A percentile compares a stretch with the other conserved stretches of the same genome.
These are phyloP conservation scores for Cubamyces lactineus DNA, from an alignment of 768 basidiomycete species.

Conservation along the genomic window DNA sequence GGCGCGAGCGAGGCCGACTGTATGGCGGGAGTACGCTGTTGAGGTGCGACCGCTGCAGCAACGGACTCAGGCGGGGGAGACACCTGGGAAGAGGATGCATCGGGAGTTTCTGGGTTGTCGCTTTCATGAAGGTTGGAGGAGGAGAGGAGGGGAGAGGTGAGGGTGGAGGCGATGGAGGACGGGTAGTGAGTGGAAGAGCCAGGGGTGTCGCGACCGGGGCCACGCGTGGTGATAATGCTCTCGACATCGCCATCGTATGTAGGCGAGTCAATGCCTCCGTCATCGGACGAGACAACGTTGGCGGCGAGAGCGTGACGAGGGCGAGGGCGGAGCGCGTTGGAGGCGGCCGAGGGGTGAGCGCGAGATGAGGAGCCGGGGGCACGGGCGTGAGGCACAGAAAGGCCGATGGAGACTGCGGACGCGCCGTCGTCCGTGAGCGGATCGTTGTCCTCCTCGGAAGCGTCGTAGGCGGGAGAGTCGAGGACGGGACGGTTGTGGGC, in stretches of 20 bases:
- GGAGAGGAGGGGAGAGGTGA: slow-evolving; percentile 21
- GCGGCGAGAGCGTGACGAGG: slow-evolving; percentile 29
- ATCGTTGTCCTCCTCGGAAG: slow-evolving; percentile 89
- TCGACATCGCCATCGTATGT: slow-evolving; percentile 93
- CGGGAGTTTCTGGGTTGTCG: slow-evolving; percentile 18
- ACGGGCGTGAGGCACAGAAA: slow-evolving; percentile 26
- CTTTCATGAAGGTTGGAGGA: slow-evolving; percentile 17
- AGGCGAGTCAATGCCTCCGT: slow-evolving; percentile 81
- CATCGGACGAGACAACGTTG: slow-evolving; percentile 59
- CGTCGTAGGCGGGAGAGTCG: slow-evolving; percentile 39
- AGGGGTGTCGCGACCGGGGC: slow-evolving; percentile 34
- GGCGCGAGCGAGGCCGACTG: slow-evolving; percentile 22
- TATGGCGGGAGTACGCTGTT: slow-evolving; percentile 9
- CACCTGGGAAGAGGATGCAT: slow-evolving; percentile 13
- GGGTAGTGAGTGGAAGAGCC: slow-evolving; percentile 25
- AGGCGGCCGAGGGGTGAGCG: slow-evolving; percentile 3
- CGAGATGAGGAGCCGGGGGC: slow-evolving; percentile 31
- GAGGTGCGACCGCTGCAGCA: neutral
- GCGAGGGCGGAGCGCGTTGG: slow-evolving; percentile 14
- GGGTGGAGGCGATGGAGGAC: slow-evolving; percentile 28
- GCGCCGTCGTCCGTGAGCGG: slow-evolving; percentile 75
- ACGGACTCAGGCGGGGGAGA: neutral
- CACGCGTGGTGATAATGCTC: slow-evolving; percentile 66
- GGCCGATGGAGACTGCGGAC: slow-evolving; percentile 52
- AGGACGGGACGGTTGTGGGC: slow-evolving; percentile 26